A percentile compares a stretch with the other conserved stretches of the same genome.
Evolutionary conservation across 1,284 basidiomycete species (phyloP).

Genomic region (Ganoderma sinense): DNA sequence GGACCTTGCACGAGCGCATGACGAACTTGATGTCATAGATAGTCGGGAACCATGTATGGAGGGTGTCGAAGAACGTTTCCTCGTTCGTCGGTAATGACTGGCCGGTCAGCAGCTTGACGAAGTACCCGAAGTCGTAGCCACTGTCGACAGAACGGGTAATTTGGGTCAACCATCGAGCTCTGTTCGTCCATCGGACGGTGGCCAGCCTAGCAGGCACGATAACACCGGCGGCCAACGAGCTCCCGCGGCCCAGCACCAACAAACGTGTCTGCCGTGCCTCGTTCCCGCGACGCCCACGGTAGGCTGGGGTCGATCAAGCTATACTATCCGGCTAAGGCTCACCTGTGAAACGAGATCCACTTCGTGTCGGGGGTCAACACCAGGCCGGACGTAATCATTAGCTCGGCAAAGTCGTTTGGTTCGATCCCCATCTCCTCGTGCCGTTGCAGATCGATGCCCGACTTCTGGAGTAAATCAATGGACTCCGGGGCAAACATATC

Average conservation of each 20-base stretch:
- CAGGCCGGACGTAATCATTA: constrained; percentile 95
- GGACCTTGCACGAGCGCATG: constrained; percentile 87
- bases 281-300: constrained; percentile 26
- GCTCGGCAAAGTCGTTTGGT: constrained; percentile 96
- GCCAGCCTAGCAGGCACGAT: constrained; percentile 14
- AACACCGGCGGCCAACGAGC: neutral
- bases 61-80: constrained; percentile 89
- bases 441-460: constrained; percentile 95
- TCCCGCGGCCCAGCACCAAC: constrained; percentile 12
- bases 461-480: constrained; percentile 93
- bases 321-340: constrained; percentile 41
- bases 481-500: constrained; percentile 99
- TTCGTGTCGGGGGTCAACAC: constrained; percentile 91
- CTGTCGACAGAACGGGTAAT: constrained; percentile 49
- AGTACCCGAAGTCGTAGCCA: constrained; percentile 99
- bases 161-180: constrained; percentile 11
- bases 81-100: constrained; percentile 90
- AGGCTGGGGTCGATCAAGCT: constrained; percentile 21
- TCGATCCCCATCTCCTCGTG: constrained; percentile 93
- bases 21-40: constrained; percentile 99
- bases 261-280: constrained; percentile 10
- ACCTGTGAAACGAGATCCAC: constrained; percentile 99
- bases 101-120: constrained; percentile 94
- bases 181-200: neutral
- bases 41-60: constrained; percentile 94